Conservation (phyloP, 768 basidiomycete genomes). For the Royoungia palumana region DNA sequence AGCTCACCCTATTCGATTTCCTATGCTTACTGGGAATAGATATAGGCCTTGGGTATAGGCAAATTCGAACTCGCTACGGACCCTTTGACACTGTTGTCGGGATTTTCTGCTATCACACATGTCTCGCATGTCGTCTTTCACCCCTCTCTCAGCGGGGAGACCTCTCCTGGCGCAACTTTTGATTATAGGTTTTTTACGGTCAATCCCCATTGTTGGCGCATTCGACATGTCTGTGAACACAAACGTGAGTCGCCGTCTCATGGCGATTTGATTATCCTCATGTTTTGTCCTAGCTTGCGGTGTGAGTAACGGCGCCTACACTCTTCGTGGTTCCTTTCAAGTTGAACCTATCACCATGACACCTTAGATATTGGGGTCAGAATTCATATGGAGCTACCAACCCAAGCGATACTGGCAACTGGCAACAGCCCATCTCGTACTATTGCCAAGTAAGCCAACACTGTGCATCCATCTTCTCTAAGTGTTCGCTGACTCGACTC, state of each 20-base stretch:
- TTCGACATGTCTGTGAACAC: constrained; percentile 18
- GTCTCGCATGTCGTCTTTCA: neutral
- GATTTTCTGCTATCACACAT: neutral
- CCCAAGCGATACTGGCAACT: constrained; percentile 26
- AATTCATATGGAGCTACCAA: constrained; percentile 37
- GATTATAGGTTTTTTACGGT: neutral
- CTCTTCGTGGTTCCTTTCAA: neutral
- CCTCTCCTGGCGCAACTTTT: neutral
- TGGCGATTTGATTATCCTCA: neutral
- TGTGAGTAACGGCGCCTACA: constrained; percentile 6
- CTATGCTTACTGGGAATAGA: neutral
- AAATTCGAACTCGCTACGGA: neutral
- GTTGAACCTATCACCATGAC: too few species aligned
- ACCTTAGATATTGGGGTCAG: constrained; percentile 36
- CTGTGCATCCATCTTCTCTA: neutral
- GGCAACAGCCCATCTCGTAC: constrained; percentile 31
- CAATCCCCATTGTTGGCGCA: constrained; percentile 5
- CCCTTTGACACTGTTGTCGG: neutral
- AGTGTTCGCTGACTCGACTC: neutral
- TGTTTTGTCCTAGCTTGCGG: constrained; percentile 12
- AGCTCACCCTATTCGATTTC: neutral
- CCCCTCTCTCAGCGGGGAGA: neutral
- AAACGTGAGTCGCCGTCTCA: constrained; percentile 14
- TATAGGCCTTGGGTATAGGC: constrained; percentile 6
- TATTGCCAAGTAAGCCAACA: constrained; percentile 28